Percentiles rank a stretch among this genome's conserved stretches.
phyloP scores from a whole-genome alignment of 768 basidiomycete species.

The Termitomyces sp. region DNA sequence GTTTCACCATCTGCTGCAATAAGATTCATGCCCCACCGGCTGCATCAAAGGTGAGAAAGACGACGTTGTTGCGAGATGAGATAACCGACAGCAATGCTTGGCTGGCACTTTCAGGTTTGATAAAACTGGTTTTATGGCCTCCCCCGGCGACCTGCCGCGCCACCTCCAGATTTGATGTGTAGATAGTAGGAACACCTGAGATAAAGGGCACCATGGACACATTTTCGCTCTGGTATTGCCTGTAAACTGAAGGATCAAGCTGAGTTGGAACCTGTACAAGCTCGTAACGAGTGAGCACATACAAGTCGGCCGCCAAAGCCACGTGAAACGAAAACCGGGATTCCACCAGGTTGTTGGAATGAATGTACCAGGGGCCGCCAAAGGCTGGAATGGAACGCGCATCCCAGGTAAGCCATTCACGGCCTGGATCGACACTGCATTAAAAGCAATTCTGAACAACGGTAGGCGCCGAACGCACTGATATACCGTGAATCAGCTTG shows the following conservation, averaged over 20 bases:
- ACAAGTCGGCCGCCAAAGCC: conserved; percentile 31
- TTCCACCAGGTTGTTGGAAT: conserved; percentile 40
- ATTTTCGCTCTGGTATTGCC: conserved; percentile 28
- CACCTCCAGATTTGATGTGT: conserved; percentile 41
- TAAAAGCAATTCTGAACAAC: not conserved
- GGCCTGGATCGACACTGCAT: conserved; percentile 16
- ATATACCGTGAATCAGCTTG: conserved; percentile 23
- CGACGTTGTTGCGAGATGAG: not conserved
- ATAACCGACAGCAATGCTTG: conserved; percentile 25
- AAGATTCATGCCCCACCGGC: conserved; percentile 41
- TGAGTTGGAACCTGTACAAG: not conserved
- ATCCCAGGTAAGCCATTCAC: conserved; percentile 33
- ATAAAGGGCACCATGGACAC: conserved; percentile 36
- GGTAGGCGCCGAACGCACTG: conserved; percentile 18
- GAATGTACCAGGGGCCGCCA: conserved; percentile 28
- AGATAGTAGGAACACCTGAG: conserved; percentile 28
- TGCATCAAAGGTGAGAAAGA: conserved; percentile 16
- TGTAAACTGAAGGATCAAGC: conserved; percentile 24
- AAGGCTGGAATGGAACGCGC: conserved; percentile 34
- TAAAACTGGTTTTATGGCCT: conserved; percentile 30
- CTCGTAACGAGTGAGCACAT: conserved; percentile 7
- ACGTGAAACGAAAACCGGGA: conserved; percentile 27
- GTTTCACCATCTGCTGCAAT: conserved; percentile 35
- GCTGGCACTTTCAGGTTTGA: conserved; percentile 31
- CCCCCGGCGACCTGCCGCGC: conserved; percentile 37